A percentile compares a stretch with the other conserved stretches of the same genome.
These are phyloP conservation scores for Nannochloris sp. DNA, from an alignment of 139 green algal genomes.

Conservation along the genomic window DNA sequence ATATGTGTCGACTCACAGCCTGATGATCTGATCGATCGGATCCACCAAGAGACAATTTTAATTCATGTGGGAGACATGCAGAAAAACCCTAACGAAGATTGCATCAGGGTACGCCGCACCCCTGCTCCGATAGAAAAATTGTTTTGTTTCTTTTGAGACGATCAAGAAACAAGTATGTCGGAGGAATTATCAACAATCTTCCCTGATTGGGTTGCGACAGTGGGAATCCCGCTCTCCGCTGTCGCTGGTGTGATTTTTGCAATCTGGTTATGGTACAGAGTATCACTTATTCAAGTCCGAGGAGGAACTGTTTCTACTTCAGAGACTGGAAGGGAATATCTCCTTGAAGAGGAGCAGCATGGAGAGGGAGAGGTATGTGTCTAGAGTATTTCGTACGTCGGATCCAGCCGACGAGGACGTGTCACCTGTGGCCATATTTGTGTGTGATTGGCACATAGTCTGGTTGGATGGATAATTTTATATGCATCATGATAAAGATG, in stretches of 20 bases:
- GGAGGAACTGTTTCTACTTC: conserved; percentile 25
- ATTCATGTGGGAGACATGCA: no score
- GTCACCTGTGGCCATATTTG: background rate
- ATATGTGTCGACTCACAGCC: no score
- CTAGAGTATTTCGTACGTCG: background rate
- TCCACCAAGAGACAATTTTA: no score
- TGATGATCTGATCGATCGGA: no score
- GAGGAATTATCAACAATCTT: conserved; percentile 1
- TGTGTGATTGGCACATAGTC: no score
- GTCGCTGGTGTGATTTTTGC: conserved; percentile 40
- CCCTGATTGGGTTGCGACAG: background rate
- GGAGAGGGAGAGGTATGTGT: conserved; percentile 45
- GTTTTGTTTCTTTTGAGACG: background rate
- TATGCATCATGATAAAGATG: no score
- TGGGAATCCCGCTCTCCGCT: background rate
- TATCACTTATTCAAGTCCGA: conserved; percentile 42
- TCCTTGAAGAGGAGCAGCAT: conserved; percentile 69
- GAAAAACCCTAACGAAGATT: no score
- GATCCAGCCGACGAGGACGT: background rate
- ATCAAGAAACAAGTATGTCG: background rate
- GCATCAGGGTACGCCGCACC: no score
- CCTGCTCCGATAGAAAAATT: background rate
- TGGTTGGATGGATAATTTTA: no score
- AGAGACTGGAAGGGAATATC: conserved; percentile 62
- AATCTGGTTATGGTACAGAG: conserved; percentile 55